Percentiles rank a stretch among this genome's conserved stretches.
These are phyloP conservation scores for Exophiala sp. DNA, from an alignment of 2,329 filamentous ascomycete species.

Conservation along the genomic window DNA sequence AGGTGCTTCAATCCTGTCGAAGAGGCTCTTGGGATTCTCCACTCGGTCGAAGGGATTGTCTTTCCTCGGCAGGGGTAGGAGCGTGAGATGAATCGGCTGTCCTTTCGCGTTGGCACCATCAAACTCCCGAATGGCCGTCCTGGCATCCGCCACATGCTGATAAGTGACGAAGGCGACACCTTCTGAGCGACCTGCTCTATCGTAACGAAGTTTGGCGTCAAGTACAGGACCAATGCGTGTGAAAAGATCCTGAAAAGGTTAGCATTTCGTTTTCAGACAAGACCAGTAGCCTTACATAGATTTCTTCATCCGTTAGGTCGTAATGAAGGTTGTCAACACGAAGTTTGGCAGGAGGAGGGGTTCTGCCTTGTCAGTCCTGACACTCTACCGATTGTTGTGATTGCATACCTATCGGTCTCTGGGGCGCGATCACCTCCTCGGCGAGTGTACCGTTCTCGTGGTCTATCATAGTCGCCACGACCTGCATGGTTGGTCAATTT, in stretches of 20 bases:
- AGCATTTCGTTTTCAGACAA: constrained; percentile 1
- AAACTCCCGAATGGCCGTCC: constrained; percentile 69
- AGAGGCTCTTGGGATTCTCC: constrained; percentile 57
- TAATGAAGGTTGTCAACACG: constrained; percentile 89
- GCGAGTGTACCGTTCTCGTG: constrained; percentile 17
- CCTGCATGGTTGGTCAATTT: constrained; percentile 28
- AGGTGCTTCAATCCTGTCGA: constrained; percentile 53
- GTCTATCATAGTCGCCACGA: constrained; percentile 14
- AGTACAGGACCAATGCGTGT: constrained; percentile 65
- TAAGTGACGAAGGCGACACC: constrained; percentile 82
- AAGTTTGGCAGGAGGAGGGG: constrained; percentile 60
- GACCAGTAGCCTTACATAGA: constrained; percentile 54
- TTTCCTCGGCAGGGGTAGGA: constrained; percentile 52
- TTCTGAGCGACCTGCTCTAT: constrained; percentile 81
- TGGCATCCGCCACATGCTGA: constrained; percentile 62
- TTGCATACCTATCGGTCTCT: constrained; percentile 34
- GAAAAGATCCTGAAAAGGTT: constrained; percentile 63
- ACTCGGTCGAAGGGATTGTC: constrained; percentile 47
- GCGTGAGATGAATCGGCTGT: constrained; percentile 70
- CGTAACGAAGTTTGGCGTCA: constrained; percentile 68
- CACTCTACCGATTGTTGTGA: constrained; percentile 13
- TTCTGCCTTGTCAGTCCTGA: constrained; percentile 38
- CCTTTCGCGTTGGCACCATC: constrained; percentile 87
- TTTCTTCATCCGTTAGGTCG: constrained; percentile 76
- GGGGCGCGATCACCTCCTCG: constrained; percentile 36